Evolutionary conservation across 208 protist species (phyloP).

Genomic region (Porcisia deanei): DNA sequence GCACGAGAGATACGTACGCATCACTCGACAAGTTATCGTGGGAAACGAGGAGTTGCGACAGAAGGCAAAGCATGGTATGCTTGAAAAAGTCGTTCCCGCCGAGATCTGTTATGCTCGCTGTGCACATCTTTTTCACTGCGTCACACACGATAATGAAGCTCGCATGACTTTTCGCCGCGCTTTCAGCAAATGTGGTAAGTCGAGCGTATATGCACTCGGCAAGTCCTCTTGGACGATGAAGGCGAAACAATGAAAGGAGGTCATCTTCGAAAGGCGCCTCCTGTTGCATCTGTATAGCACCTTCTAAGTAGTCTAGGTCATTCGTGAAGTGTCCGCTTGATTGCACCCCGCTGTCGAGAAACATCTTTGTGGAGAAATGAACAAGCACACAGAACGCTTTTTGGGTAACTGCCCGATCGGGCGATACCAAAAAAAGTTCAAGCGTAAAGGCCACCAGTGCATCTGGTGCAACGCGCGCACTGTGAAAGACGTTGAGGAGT

Average conservation of each 20-base stretch:
- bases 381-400: conserved; percentile 13
- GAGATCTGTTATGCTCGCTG: not conserved
- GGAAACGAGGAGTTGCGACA: conserved; percentile 8
- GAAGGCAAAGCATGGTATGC: conserved; percentile 5
- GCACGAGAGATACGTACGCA: conserved; percentile 17
- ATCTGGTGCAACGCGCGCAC: not conserved
- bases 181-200: not conserved
- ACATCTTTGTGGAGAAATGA: not conserved
- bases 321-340: not conserved
- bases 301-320: not conserved
- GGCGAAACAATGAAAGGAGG: not conserved
- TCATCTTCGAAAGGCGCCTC: not conserved
- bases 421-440: conserved; percentile 14
- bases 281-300: not conserved
- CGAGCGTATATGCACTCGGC: not conserved
- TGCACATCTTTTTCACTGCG: conserved; percentile 10
- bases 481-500: conserved; percentile 13
- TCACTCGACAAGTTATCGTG: conserved; percentile 16
- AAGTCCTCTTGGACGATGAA: not conserved
- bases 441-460: not conserved
- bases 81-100: not conserved
- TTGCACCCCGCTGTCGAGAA: not conserved
- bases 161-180: not conserved
- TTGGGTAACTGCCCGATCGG: conserved; percentile 13
- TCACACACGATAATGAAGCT: conserved; percentile 16